phyloP scores from a whole-genome alignment of 805 yeast genomes.

The Blastobotrys peoriensis region DNA sequence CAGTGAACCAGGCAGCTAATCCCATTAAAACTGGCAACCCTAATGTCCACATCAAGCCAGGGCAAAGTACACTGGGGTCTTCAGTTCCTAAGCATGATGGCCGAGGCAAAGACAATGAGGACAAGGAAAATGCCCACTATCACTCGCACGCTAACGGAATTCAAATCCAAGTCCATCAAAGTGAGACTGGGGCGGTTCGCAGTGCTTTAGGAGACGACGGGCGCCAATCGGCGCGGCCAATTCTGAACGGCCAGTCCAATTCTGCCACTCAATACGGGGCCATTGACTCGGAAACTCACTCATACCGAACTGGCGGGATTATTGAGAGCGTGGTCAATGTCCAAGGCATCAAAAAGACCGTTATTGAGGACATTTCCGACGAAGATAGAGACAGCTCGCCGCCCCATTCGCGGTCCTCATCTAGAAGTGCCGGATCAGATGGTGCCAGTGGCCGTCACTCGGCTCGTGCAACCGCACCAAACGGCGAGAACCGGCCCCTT shows the following conservation, averaged over 20 bases:
- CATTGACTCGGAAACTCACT: conserved; percentile 22
- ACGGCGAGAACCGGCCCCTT: too few species aligned
- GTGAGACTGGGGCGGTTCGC: background rate
- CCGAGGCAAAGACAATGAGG: background rate
- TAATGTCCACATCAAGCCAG: conserved; percentile 57
- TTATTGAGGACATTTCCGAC: conserved; percentile 51
- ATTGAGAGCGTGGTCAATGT: conserved; percentile 78
- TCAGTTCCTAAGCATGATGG: background rate
- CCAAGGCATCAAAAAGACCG: conserved; percentile 79
- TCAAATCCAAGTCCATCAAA: background rate
- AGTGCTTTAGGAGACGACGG: background rate
- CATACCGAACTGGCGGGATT: conserved; percentile 49
- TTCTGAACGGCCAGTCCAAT: background rate
- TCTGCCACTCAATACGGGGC: background rate
- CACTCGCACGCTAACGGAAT: background rate
- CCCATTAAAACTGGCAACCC: conserved; percentile 57
- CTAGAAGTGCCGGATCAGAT: background rate
- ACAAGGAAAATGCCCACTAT: background rate
- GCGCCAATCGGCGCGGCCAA: background rate
- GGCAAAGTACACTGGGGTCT: background rate
- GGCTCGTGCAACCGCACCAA: too few species aligned
- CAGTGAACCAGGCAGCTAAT: conserved; percentile 61
- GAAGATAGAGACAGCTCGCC: background rate
- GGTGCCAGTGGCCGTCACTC: too few species aligned
- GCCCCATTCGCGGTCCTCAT: background rate